Evolutionary conservation across 345 rosid species (phyloP).

Genomic region (Carallia pectinifolia): DNA sequence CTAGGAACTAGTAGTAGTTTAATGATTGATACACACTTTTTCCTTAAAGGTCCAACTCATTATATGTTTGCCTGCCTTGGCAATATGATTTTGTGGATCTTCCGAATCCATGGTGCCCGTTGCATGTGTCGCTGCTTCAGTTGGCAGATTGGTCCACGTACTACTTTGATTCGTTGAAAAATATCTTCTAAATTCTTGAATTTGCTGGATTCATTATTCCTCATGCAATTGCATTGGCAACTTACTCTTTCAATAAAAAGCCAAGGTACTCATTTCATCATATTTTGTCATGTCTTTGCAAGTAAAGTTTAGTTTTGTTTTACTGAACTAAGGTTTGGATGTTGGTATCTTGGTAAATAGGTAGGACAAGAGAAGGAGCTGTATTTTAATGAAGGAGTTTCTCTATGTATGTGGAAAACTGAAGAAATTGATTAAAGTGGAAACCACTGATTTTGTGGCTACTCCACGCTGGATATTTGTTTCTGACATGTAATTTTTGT

Average conservation of each 20-base stretch:
- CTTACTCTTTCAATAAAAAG: background rate
- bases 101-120: background rate
- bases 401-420: too few species aligned
- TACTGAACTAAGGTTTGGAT: too few species aligned
- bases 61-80: too few species aligned
- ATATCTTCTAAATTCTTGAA: background rate
- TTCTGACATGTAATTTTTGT: too few species aligned
- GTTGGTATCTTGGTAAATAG: too few species aligned
- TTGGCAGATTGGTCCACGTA: background rate
- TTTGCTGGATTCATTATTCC: background rate
- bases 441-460: too few species aligned
- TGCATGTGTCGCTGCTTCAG: background rate
- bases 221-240: background rate
- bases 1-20: conserved; percentile 5
- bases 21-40: background rate
- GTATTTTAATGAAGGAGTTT: too few species aligned
- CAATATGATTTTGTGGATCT: background rate
- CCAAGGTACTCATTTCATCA: background rate
- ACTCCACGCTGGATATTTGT: too few species aligned
- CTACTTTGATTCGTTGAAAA: background rate
- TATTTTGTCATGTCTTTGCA: background rate
- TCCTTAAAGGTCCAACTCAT: too few species aligned
- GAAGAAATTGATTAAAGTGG: too few species aligned
- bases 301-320: background rate
- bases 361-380: too few species aligned